phyloP scores from a whole-genome alignment of 2,329 filamentous ascomycete species.

The Arthrobotrys megalospora region DNA sequence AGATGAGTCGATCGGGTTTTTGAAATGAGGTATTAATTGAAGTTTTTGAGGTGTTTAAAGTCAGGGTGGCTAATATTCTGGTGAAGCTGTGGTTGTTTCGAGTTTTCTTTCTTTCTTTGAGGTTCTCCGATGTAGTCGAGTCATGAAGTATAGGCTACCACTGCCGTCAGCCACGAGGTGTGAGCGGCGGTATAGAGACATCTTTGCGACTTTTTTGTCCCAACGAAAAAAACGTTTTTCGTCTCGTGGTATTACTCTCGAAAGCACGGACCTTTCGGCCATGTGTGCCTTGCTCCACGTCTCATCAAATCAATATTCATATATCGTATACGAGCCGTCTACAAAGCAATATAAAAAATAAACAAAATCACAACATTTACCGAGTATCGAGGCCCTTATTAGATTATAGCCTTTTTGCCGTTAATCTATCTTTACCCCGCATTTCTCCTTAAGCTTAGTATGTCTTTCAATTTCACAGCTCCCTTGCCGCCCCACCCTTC shows the following conservation, averaged over 20 bases:
- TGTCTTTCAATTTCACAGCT: conserved; percentile 42
- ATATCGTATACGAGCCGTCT: conserved; percentile 9
- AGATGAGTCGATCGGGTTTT: conserved; percentile 38
- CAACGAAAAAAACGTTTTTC: conserved; percentile 17
- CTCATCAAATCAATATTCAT: conserved; percentile 5
- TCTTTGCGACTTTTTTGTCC: conserved; percentile 12
- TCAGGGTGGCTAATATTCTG: neutral
- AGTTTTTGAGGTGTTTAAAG: conserved; percentile 6
- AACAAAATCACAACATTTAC: conserved; percentile 24
- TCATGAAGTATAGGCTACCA: conserved; percentile 27
- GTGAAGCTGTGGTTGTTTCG: conserved; percentile 29
- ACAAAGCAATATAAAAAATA: neutral
- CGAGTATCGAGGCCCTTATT: conserved; percentile 6
- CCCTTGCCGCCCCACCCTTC: conserved; percentile 59
- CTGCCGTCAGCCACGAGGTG: conserved; percentile 13
- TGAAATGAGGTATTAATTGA: conserved; percentile 3
- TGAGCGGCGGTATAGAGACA: conserved; percentile 22
- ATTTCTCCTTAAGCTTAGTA: conserved; percentile 42
- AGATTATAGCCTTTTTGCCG: neutral
- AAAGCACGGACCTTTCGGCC: conserved; percentile 6
- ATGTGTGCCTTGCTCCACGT: neutral
- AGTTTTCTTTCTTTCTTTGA: neutral
- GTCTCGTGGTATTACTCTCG: conserved; percentile 8
- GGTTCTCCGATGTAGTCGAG: neutral
- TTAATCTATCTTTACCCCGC: conserved; percentile 50